A percentile compares a stretch with the other conserved stretches of the same genome.
phyloP scores from a whole-genome alignment of 345 rosid species.

The Litchi chinensis region DNA sequence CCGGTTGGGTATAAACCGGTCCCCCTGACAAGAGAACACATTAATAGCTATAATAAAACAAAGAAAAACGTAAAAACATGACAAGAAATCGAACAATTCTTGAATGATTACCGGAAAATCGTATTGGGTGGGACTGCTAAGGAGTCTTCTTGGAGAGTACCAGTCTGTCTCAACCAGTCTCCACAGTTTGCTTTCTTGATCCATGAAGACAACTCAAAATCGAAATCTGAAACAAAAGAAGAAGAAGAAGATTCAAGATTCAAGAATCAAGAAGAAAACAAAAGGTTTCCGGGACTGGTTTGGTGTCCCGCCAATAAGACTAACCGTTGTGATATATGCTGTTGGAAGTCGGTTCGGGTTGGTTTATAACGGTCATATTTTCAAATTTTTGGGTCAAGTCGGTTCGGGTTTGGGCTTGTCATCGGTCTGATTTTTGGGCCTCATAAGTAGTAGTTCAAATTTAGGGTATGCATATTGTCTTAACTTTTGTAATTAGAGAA shows the following conservation, averaged over 20 bases:
- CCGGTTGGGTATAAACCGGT: slow-evolving; percentile 50
- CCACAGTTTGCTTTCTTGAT: slow-evolving; percentile 17
- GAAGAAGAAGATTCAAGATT: not conserved
- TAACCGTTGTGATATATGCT: slow-evolving; percentile 26
- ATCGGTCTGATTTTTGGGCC: no score
- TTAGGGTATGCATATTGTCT: not conserved
- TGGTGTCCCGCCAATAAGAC: slow-evolving; percentile 30
- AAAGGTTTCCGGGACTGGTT: not conserved
- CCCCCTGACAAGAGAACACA: slow-evolving; percentile 39
- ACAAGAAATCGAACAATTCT: not conserved
- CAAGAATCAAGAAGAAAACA: not conserved
- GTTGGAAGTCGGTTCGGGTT: slow-evolving; percentile 13
- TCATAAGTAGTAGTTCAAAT: no score
- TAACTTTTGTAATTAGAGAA: no score
- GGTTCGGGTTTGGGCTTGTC: not conserved
- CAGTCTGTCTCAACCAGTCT: slow-evolving; percentile 38
- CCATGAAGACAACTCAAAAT: slow-evolving; percentile 29
- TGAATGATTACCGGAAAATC: slow-evolving; percentile 39
- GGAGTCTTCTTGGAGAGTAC: slow-evolving; percentile 53
- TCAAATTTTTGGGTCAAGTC: not conserved
- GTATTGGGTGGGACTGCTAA: slow-evolving; percentile 30
- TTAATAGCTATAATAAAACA: not conserved
- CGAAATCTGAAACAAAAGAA: not conserved
- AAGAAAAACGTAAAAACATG: not conserved
- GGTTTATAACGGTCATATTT: not conserved